Evolutionary conservation across 2,329 filamentous ascomycete species (phyloP), one percentile per base, ranked within the genome.

Genomic region (Verticillium dahliae): DNA sequence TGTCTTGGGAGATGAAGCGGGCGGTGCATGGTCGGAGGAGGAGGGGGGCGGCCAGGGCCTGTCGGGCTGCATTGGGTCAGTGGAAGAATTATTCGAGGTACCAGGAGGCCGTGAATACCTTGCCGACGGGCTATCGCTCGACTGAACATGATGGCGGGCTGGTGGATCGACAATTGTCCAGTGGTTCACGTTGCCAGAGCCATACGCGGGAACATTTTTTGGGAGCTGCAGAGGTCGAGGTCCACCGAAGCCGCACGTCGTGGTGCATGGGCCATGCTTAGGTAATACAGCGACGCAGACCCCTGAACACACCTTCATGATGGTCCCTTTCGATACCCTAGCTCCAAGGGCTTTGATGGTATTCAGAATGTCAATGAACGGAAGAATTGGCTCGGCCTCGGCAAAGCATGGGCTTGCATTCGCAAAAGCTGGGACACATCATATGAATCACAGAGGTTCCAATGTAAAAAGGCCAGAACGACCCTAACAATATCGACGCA

Each of bases 71-170:
- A 59, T 60, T 54, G 45, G 18, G 18, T 52, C 45, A 52, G 45
- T 22, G 6, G 14, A n/a, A 11, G 22, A 7, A 10, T 22, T 3
- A 4, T 18, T 13, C 18, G 7, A 13, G n/a, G 18, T 10, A 27
- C 9, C 2, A 18, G 18, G 18, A 9, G 15, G 4, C 11, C 11
- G 1, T 22, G 6, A 78, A 69, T 74, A 85, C 84, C 79, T 72
- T 84, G 77, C 81, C 82, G 82, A 72, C 80, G 73, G 60, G 76
- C 76, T 66, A 78, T 73, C 70, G 79, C 85, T 76, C 83, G 80
- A 67, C 84, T 68, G 69, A 85, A 84, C 84, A 86, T 87, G 66
- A 70, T 74, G 73, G 70, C 65, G 67, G 68, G 61, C 59, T 13
- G n/a, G 18, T 52, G 45, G 45, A 11, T 52, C 22, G 45, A 52